Evolutionary conservation across 371 early-diverging fungal genomes (phyloP).

Genomic region (Mortierella sp.): DNA sequence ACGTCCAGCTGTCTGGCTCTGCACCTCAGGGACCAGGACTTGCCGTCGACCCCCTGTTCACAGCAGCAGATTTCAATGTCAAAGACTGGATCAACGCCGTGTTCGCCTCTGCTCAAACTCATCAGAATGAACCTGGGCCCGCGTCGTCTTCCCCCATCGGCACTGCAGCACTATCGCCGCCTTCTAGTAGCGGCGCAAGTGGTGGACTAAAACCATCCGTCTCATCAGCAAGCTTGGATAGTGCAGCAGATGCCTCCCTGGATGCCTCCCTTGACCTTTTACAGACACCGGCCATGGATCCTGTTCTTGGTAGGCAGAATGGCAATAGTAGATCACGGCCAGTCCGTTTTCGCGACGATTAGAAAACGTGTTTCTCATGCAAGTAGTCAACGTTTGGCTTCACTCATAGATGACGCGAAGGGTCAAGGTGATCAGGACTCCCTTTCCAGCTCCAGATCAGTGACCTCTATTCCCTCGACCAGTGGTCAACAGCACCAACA

Average conservation of each 20-base stretch:
- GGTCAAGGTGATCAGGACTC: constrained; percentile 8
- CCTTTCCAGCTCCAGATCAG: neutral
- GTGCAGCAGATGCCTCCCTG: constrained; percentile 31
- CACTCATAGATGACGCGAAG: constrained; percentile 13
- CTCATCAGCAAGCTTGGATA: constrained; percentile 10
- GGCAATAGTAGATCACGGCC: too few relatives aligned
- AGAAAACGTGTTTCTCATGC: too few relatives aligned
- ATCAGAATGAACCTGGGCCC: constrained; percentile 10
- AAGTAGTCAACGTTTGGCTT: neutral
- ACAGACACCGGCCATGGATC: constrained; percentile 45
- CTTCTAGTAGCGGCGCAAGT: neutral
- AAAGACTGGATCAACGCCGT: constrained; percentile 74
- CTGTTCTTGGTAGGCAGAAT: constrained; percentile 33
- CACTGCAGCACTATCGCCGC: neutral
- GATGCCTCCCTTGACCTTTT: constrained; percentile 39
- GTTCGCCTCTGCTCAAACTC: constrained; percentile 29
- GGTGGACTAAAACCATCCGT: constrained; percentile 7
- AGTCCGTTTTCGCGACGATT: too few relatives aligned
- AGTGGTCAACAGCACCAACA: constrained; percentile 14
- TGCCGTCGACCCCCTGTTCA: constrained; percentile 36
- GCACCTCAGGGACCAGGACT: constrained; percentile 18
- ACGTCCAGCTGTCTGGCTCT: constrained; percentile 11
- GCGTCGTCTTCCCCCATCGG: neutral
- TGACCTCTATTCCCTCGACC: neutral
- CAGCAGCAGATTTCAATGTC: constrained; percentile 63